Conservation (phyloP, 306 rosid genomes). For the Dalbergia cultrata region DNA sequence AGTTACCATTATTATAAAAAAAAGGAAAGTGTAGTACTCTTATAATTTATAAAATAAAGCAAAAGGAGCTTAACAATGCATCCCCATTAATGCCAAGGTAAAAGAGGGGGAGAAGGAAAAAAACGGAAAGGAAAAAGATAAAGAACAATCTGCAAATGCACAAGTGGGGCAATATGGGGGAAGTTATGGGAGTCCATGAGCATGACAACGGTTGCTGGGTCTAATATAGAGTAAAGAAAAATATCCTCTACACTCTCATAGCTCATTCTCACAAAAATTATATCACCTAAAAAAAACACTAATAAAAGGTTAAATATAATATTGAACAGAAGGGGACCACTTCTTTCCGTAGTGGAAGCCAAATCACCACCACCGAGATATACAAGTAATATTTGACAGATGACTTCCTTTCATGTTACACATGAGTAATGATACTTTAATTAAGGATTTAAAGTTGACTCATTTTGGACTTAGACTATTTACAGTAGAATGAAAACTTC, state of each 20-base stretch:
- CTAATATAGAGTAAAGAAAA: slow-evolving; percentile 34
- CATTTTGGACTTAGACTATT: not conserved
- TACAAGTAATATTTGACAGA: not conserved
- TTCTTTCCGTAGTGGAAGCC: slow-evolving; percentile 36
- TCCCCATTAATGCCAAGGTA: not conserved
- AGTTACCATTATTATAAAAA: not conserved
- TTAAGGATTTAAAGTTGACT: slow-evolving; percentile 1
- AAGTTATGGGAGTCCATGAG: slow-evolving; percentile 54
- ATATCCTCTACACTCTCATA: slow-evolving; percentile 1
- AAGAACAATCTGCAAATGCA: not conserved
- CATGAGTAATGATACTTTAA: not conserved
- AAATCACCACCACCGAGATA: slow-evolving; percentile 40
- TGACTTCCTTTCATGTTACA: not conserved
- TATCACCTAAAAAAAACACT: not conserved
- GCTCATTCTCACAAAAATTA: slow-evolving; percentile 7
- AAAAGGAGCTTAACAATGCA: not conserved
- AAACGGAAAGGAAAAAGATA: not conserved
- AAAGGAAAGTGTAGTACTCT: slow-evolving; percentile 7
- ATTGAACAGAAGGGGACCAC: slow-evolving; percentile 49
- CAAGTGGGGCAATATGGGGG: slow-evolving; percentile 49
- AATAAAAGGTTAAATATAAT: not conserved
- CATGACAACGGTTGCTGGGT: slow-evolving; percentile 45
- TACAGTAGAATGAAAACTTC: not conserved
- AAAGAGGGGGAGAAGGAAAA: not conserved
- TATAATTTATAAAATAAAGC: not conserved